Conservation (phyloP, 2,329 filamentous ascomycete genomes). For the Xylariaceae sp. region DNA sequence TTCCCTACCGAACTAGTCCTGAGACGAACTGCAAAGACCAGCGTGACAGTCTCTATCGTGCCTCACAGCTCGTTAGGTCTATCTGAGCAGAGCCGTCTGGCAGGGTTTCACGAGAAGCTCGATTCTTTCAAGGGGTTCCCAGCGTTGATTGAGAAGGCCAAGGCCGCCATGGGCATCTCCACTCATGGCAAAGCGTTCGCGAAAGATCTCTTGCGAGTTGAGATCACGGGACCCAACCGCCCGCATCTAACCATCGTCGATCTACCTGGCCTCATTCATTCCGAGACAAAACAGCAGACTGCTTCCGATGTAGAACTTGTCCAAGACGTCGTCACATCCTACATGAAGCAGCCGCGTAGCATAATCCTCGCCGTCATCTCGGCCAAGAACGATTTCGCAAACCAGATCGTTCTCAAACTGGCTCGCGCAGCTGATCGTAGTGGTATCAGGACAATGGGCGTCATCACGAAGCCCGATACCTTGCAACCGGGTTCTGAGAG, state of each 20-base stretch:
- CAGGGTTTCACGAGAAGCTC: slow-evolving; percentile 26
- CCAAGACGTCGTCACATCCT: slow-evolving; percentile 46
- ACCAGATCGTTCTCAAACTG: slow-evolving; percentile 55
- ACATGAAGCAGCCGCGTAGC: slow-evolving; percentile 55
- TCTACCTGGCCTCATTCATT: slow-evolving; percentile 54
- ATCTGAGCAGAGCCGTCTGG: slow-evolving; percentile 20
- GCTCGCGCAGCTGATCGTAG: slow-evolving; percentile 36
- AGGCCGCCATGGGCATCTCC: slow-evolving; percentile 48
- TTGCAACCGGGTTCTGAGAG: slow-evolving; percentile 35
- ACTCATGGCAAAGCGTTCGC: slow-evolving; percentile 38
- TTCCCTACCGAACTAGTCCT: slow-evolving; percentile 63
- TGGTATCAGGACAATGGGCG: slow-evolving; percentile 45
- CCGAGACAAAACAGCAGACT: slow-evolving; percentile 46
- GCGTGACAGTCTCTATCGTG: slow-evolving; percentile 38
- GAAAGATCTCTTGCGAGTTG: slow-evolving; percentile 46
- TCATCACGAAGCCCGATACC: slow-evolving; percentile 51
- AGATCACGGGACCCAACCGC: slow-evolving; percentile 45
- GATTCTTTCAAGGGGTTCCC: slow-evolving; percentile 32
- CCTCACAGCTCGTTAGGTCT: slow-evolving; percentile 31
- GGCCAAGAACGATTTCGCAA: slow-evolving; percentile 55
- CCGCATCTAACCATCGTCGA: slow-evolving; percentile 58
- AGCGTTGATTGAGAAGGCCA: slow-evolving; percentile 39
- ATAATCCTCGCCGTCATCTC: slow-evolving; percentile 61
- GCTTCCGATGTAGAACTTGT: slow-evolving; percentile 44
- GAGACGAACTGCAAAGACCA: slow-evolving; percentile 37